phyloP scores from a whole-genome alignment of 345 rosid genomes.

The Salix brachista region DNA sequence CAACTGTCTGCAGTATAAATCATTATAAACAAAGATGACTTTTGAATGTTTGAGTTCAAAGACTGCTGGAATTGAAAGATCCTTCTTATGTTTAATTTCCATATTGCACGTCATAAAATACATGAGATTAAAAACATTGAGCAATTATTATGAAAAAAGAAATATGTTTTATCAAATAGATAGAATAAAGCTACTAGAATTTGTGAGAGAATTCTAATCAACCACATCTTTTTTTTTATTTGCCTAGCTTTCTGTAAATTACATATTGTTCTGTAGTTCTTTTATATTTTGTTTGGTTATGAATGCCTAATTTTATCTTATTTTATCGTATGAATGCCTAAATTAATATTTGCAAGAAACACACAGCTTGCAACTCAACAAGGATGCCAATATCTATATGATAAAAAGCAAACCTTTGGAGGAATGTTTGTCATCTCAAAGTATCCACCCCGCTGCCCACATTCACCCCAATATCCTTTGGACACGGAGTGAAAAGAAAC shows the following conservation, averaged over 20 bases:
- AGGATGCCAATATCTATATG: background rate
- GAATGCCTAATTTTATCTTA: background rate
- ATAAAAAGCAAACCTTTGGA: constrained; percentile 51
- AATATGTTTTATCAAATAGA: background rate
- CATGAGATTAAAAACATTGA: background rate
- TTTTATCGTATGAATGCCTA: background rate
- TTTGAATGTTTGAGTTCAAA: constrained; percentile 1
- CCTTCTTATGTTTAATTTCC: constrained; percentile 3
- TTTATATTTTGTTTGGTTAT: background rate
- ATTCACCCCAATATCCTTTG: constrained; percentile 99
- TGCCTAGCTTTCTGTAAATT: too few relatives aligned
- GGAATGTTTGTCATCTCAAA: constrained; percentile 98
- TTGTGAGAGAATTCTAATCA: background rate
- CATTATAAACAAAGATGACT: constrained; percentile 7
- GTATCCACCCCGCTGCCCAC: constrained; percentile 99
- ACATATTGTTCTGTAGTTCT: background rate
- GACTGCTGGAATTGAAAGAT: constrained; percentile 8
- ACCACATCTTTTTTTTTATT: background rate
- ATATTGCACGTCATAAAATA: background rate
- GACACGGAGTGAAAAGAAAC: constrained; percentile 95
- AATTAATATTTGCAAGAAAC: constrained; percentile 9
- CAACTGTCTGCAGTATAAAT: constrained; percentile 65
- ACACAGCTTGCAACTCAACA: background rate
- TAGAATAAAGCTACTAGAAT: background rate
- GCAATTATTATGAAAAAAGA: background rate